Base-by-base conservation (phyloP, 2,329 filamentous ascomycete genomes). In the Hymenoscyphus albidus region DNA sequence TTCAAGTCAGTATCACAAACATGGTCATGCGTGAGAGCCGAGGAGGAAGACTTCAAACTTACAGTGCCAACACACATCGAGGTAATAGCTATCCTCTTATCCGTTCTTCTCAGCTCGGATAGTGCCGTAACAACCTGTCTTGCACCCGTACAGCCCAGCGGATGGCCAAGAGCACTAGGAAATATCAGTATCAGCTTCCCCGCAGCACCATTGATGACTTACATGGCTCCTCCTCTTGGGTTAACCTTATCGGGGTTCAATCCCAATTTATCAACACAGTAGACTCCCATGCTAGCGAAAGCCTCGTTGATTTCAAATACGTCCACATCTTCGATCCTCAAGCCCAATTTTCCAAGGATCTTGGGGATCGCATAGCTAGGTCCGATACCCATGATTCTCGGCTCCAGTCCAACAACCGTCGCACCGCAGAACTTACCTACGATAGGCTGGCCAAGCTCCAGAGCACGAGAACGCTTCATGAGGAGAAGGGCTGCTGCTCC, bases 241-340 rank as follows among this genome's bases (percentile, higher is more conserved):
- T 98, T 98, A 75, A 98, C 87, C 85, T 97, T 97, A 70, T 91
- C 88, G 62, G 83, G 76, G 59, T 92, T 89, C 32, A 98, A 80
- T 60, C 88, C 89, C 38, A 98, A 86, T 82, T 97, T 88, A 74
- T 94, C 90, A 68, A 91, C 87, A 78, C 92, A 97, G 88, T 91
- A 97, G 71, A 98, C 79, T 77, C 92, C 68, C 92, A 98, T 98
- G 65, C 90, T 94, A 56, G 94, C 94, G 78, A 98, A 98, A 0
- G 94, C 94, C 85, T 98, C 94, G 83, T 98, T 98, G 83, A 98
- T 97, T 85, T 98, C 94, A 76, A 86, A 97, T 74, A 98, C 92
- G 76, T 98, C 94, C 48, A 98, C 92, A 70, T 97, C 93, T 62
- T 94, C 88, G 78, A 88, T 90, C 75, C 81, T 81, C 72, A 98